phyloP scores from a whole-genome alignment of 306 rosid species.

The Cucumis melo region DNA sequence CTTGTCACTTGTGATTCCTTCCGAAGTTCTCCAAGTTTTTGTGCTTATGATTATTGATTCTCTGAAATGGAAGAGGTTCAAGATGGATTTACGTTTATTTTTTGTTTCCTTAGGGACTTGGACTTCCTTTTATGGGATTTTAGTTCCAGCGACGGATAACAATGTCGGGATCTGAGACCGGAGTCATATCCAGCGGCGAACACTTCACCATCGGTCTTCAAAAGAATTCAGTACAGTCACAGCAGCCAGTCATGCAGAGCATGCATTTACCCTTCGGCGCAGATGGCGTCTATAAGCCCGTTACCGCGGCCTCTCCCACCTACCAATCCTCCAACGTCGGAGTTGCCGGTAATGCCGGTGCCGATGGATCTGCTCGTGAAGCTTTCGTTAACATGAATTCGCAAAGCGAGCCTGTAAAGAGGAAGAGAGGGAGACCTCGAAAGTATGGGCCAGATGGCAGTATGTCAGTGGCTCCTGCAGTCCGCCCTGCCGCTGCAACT shows the following conservation, averaged over 20 bases:
- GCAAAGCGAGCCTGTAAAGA: conserved; percentile 17
- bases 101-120: neutral
- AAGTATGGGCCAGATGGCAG: conserved; percentile 33
- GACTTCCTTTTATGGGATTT: neutral
- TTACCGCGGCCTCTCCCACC: neutral
- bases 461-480: conserved; percentile 10
- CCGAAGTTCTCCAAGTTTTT: neutral
- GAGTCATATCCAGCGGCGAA: conserved; percentile 24
- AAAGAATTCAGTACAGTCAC: conserved; percentile 3
- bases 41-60: neutral
- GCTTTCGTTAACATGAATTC: conserved; percentile 9
- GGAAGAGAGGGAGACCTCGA: conserved; percentile 50
- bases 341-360: neutral
- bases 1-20: neutral
- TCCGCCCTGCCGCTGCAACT: neutral
- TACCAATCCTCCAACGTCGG: conserved; percentile 1
- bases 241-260: conserved; percentile 11
- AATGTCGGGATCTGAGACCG: conserved; percentile 35
- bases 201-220: conserved; percentile 18
- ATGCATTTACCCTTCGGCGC: conserved; percentile 20
- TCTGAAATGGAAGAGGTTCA: neutral
- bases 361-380: conserved; percentile 4
- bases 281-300: conserved; percentile 20
- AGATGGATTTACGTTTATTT: neutral
- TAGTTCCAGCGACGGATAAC: neutral